Evolutionary conservation across 2,329 filamentous ascomycete genomes (phyloP), one percentile per base, ranked within the genome.

Genomic region (Hysterium pulicare): DNA sequence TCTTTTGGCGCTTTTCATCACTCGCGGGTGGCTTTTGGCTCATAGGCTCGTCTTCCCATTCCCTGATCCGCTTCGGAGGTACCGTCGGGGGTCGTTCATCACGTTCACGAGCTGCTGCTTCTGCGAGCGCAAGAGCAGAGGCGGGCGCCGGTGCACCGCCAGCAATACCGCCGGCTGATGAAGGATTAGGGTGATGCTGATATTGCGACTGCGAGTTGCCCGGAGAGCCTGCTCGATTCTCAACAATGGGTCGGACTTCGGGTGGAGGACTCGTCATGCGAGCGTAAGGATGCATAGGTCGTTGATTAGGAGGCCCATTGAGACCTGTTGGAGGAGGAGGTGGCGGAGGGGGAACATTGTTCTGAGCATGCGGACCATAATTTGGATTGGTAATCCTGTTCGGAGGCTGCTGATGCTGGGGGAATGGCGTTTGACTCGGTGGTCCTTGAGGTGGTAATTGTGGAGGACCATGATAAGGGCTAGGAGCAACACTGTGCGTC

Each of bases 221-320:
- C 45, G 90, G 90, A n/a, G 91, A 96, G n/a, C 87, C 81, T 69
- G 90, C 86, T 46, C 87, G 83, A 60, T 85, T 88, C 52, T 95
- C 90, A 51, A 91, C 80, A 49, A 93, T 78, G 1, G 86, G 85
- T 40, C 90, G 82, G 35, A 90, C 83, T 52, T 96, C 91, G 38
- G 86, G 81, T n/a, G 87, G 81, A 46, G 90, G 87, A 64, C 87
- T 94, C 56, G 82, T 82, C 22, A 83, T 80, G 44, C 79, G 75
- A 44, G 84, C 82, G 71, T 91, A 95, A 15, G 84, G 80, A 54
- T 87, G 84, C 55, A 89, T 70, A 15, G 63, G 61, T 8, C 64
- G 64, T 34, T 78, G 78, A 5, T 71, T 62, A 28, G 77, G 71
- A 35, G 78, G 73, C n/a, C 76, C 80, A 43, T 53, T 68, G 59